Evolutionary conservation across 164 flowering plant species (phyloP), one percentile per base, ranked within the genome.

Genomic region (Saururus chinensis): DNA sequence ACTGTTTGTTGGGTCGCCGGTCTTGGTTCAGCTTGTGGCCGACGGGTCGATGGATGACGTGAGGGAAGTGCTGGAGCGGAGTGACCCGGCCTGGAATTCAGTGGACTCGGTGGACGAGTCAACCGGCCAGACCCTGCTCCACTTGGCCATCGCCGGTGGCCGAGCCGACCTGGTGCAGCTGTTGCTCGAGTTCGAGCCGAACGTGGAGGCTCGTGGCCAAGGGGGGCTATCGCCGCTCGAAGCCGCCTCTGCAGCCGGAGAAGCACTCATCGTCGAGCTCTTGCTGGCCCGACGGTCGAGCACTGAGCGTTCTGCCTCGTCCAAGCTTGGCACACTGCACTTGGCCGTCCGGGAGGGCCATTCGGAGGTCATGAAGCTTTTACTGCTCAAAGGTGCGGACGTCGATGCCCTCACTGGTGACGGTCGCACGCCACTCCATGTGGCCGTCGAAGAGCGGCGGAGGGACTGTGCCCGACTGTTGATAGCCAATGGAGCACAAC

Each of bases 131-230:
- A 74, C 83, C 0, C 59, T 87, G 56, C 86, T 87, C 35, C 95
- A 87, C 70, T 64, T 84, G 65, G 91, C 91, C 7, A 76, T 84
- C 24, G 53, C 74, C 24, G 82, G 75, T 17, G 58, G 84, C 51
- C 60, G 95, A 23, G 68, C 95, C 2, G 95, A 87, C 63, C 75
- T 85, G 7, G 83, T 85, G 20, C 91, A 87, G 64, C 68, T 87
- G 23, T 59, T 87, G 0, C 79, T 87, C 0, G 95, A 87, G 59
- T 85, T 87, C 45, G 73, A 74, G 40, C 81, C 87, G 1, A 66
- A 85, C 19, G 60, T 84, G 7, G 84, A 82, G 73, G 77, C 76
- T 0, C 74, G 58, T 10, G 70, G 75, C 62, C 65, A 77, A n/a
- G 74, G 78, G 0, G 87, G 95, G 0, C 70, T 70, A 17, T 82